Evolutionary conservation across 2,329 filamentous ascomycete species (phyloP), one percentile per base, ranked within the genome.

Genomic region (Acrodontium crateriforme): DNA sequence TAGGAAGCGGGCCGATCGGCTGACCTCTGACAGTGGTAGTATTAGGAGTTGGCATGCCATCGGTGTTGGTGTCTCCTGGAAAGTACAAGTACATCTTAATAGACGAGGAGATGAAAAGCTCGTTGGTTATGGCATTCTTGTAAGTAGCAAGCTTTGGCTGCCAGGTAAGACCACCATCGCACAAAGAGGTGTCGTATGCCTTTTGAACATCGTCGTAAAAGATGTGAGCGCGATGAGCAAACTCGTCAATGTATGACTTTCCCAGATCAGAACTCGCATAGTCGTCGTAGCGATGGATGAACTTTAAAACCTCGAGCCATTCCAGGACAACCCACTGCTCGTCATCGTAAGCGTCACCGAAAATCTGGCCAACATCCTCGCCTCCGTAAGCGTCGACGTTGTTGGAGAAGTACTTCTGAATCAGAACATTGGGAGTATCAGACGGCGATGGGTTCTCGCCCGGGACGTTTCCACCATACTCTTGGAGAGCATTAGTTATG

Each of bases 101-200:
- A 11, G 81, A 91, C 1, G 82, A 82, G 0, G 85, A 68, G 32
- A 94, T 79, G 56, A 73, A 95, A 0, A 95, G 68, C 52, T 95
- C 75, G 46, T 95, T 95, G 14, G 87, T 95, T 43, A 95, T 92
- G 37, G 87, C 83, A 46, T 95, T 95, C 51, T 95, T 95, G 62
- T 95, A 95, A 0, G 84, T 80, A 14, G 67, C 56, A 19, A 89
- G 57, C 11, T 72, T 70, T 3, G 83, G 83, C 40, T 82, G 91
- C 87, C 87, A 95, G 9, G 74, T 69, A 79, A 95, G 91, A 24
- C 87, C 87, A 13, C 87, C 87, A 4, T 69, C 69, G 45, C 87
- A 95, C 4, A 92, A 66, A 14, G 63, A 65, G 13, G 70, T 78
- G 47, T 91, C 79, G 83, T 85, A 95, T 4, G 87, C 83, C 8